Percentiles rank a stretch among this genome's conserved stretches.
phyloP scores from a whole-genome alignment of 2,329 filamentous ascomycete genomes.

The Penicillium sp. region DNA sequence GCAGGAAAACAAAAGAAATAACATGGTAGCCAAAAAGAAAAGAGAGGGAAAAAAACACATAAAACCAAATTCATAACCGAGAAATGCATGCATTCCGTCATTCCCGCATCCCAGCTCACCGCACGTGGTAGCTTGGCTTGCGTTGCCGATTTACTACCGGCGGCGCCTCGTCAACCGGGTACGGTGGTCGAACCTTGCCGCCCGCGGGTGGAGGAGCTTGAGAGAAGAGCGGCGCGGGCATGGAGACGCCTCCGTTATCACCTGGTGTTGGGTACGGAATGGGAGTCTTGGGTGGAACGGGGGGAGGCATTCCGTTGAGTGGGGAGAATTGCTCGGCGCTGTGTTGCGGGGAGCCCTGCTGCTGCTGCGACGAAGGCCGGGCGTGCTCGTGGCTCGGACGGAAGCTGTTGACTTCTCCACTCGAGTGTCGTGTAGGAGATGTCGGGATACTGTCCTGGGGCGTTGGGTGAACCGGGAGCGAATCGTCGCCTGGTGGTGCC shows the following conservation, averaged over 20 bases:
- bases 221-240: constrained; percentile 42
- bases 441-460: constrained; percentile 31
- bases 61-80: not conserved
- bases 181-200: constrained; percentile 62
- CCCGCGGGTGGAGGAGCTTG: constrained; percentile 23
- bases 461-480: constrained; percentile 33
- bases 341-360: constrained; percentile 36
- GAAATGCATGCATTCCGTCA: not conserved
- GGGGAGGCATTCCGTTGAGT: constrained; percentile 58
- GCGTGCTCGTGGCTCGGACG: constrained; percentile 44
- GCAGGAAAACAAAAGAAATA: constrained; percentile 11
- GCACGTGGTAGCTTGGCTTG: constrained; percentile 74
- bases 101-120: constrained; percentile 38
- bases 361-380: constrained; percentile 33
- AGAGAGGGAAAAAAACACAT: constrained; percentile 10
- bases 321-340: constrained; percentile 39
- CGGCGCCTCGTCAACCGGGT: constrained; percentile 80
- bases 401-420: constrained; percentile 33
- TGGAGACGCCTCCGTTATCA: constrained; percentile 35
- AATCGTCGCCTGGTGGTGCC: constrained; percentile 36
- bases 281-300: constrained; percentile 77
- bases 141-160: constrained; percentile 82
- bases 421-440: constrained; percentile 32
- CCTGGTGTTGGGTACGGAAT: constrained; percentile 57
- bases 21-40: constrained; percentile 4